Conservation (phyloP, 2,329 filamentous ascomycete species). For the Ceratocystis cubensis region DNA sequence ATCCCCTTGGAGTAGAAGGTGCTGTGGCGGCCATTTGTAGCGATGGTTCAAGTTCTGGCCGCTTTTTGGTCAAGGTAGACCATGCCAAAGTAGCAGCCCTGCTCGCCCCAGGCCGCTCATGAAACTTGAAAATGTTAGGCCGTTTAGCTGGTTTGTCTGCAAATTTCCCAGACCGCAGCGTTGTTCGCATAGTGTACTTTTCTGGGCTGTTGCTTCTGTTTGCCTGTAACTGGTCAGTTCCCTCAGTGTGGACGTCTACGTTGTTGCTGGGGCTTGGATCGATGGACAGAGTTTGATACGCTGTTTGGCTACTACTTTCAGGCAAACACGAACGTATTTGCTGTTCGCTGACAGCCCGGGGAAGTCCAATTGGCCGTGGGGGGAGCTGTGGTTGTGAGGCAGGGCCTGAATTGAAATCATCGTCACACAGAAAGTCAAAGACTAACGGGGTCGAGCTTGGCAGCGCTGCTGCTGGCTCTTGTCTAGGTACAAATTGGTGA, state of each 20-base stretch:
- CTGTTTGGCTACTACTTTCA: neutral
- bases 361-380: constrained; percentile 12
- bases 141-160: constrained; percentile 33
- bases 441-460: neutral
- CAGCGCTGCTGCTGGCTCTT: neutral
- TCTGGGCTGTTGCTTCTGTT: constrained; percentile 44
- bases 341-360: constrained; percentile 21
- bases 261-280: neutral
- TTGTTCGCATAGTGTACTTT: constrained; percentile 50
- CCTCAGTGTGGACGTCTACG: neutral
- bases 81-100: constrained; percentile 54
- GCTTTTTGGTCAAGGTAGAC: constrained; percentile 31
- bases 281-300: neutral
- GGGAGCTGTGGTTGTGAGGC: neutral
- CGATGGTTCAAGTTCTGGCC: constrained; percentile 22
- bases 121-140: constrained; percentile 26
- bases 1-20: constrained; percentile 26
- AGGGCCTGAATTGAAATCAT: neutral
- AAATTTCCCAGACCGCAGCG: constrained; percentile 39
- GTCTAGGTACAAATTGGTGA: neutral
- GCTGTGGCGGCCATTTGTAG: constrained; percentile 22
- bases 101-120: constrained; percentile 35
- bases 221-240: neutral
- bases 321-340: neutral
- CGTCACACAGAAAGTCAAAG: neutral